phyloP scores from a whole-genome alignment of 2,329 filamentous ascomycete species.

The Purpureocillium takamizusanense region DNA sequence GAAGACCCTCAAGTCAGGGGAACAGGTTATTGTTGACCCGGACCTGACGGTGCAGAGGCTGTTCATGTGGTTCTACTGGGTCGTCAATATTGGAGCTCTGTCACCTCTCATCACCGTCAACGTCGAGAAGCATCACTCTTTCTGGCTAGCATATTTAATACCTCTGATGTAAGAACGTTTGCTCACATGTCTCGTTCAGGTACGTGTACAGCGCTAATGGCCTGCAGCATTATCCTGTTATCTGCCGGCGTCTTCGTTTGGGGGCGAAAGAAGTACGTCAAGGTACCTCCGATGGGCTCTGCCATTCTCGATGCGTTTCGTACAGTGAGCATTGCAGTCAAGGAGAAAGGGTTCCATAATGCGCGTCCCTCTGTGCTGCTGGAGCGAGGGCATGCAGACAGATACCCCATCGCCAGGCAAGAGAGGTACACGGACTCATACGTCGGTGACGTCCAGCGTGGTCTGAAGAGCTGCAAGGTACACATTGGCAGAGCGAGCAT shows the following conservation, averaged over 20 bases:
- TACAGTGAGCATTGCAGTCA: too few relatives aligned
- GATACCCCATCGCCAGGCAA: too few relatives aligned
- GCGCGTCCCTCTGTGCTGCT: too few relatives aligned
- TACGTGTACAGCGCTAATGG: too few relatives aligned
- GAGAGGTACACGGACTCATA: slow-evolving; percentile 35
- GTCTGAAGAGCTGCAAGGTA: slow-evolving; percentile 43
- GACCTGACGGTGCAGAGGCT: slow-evolving; percentile 6
- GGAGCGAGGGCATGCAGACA: too few relatives aligned
- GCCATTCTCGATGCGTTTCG: too few relatives aligned
- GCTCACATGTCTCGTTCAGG: too few relatives aligned
- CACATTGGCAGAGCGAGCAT: slow-evolving; percentile 25
- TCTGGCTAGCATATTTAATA: slow-evolving; percentile 6
- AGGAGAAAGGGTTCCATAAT: too few relatives aligned
- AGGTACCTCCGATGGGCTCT: too few relatives aligned
- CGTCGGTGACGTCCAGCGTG: slow-evolving; percentile 52
- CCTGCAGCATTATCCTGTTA: too few relatives aligned
- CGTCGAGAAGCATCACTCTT: slow-evolving; percentile 7
- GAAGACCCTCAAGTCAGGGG: slow-evolving; percentile 7
- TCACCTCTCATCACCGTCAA: slow-evolving; percentile 6
- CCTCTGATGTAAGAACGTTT: neutral
- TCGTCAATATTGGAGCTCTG: slow-evolving; percentile 7
- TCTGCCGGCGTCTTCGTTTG: too few relatives aligned
- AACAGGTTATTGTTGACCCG: slow-evolving; percentile 7
- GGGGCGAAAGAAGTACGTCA: too few relatives aligned
- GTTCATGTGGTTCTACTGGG: slow-evolving; percentile 5